Evolutionary conservation across 345 rosid genomes (phyloP), one percentile per base, ranked within the genome.

Genomic region (Citrus mangshanensis): DNA sequence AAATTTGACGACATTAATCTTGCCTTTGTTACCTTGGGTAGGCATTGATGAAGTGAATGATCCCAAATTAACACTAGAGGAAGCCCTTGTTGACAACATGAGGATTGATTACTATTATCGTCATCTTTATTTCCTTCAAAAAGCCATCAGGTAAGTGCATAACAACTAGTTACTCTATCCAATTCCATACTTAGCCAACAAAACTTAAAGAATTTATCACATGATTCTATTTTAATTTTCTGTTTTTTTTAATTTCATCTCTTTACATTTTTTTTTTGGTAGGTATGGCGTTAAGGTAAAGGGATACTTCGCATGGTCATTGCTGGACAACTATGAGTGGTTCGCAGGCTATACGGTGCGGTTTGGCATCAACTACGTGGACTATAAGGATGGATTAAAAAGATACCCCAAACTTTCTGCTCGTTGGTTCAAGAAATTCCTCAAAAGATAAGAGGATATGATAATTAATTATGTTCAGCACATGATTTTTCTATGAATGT

Each of bases 301-400:
- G 68, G 91, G 91, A n/a, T 87, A 85, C 77, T 87, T 79, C 58
- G 84, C 85, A 34, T 88, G 91, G 93, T 82, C 93, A 9, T 82
- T 90, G 80, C 64, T 86, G 78, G 91, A 89, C 81, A 85, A 88
- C 76, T 89, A 83, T 30, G 87, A 89, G 70, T 89, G 91, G 89
- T 56, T 9, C 16, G 51, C 5, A 63, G 91, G 91, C 9, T 90
- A 83, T 51, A 85, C 79, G 0, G 69, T 79, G 1, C 62, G 87
- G 24, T 88, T 87, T 16, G 90, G 90, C 38, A 82, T 88, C 64
- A 81, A 83, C 72, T 86, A 82, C 4, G 81, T 89, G 0, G 89
- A 88, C 74, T 88, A 42, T 66, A 70, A 79, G 0, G 14, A 86
- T 28, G 82, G 80, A 62, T 55, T 89, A 82, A 85, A 77, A 74